Base-by-base conservation (phyloP, 495 filamentous ascomycete species). In the Collariella sp. region DNA sequence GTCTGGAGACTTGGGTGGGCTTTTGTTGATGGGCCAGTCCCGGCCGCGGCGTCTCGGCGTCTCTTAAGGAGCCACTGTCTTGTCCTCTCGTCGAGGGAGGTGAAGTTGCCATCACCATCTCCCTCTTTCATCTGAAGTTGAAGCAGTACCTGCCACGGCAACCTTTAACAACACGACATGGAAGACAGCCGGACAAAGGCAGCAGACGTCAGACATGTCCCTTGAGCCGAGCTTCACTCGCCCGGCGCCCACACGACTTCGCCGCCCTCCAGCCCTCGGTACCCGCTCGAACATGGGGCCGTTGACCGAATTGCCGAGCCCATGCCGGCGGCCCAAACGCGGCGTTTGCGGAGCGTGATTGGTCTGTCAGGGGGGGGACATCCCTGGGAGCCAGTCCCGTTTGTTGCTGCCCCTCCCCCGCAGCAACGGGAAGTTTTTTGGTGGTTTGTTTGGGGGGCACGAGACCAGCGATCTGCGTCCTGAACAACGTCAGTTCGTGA, bases 261-360 rank as follows among this genome's bases (percentile, higher is more conserved):
- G 22, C 5, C 36, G 7, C 16, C 6, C 7, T n/a, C 18, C 36
- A 16, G 13, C 23, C 6, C 40, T 12, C 20, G 31, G 33, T 52
- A 7, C 39, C 33, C 54, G 42, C 34, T 23, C 40, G 29, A 31
- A 24, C 46, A 31, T 31, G 26, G 5, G 31, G 23, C 56, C 47
- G 55, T 60, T 53, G 62, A 41, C 58, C 60, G 58, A 67, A 58
- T 61, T 62, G 60, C 65, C 65, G 65, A 67, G 54, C 43, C 34
- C 45, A 49, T 50, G 60, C 65, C 62, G 60, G 48, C 34, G 26
- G 22, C 16, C 39, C 18, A 19, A 48, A n/a, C 19, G 6, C 19
- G 23, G 24, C 24, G 2, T 23, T 12, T 13, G 1, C 29, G 13
- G 7, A 19, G n/a, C 29, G 15, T 12, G 22, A 41, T 46, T 46